Evolutionary conservation across 2,329 filamentous ascomycete species (phyloP).

Genomic region (Aspergillus hiratsukae): DNA sequence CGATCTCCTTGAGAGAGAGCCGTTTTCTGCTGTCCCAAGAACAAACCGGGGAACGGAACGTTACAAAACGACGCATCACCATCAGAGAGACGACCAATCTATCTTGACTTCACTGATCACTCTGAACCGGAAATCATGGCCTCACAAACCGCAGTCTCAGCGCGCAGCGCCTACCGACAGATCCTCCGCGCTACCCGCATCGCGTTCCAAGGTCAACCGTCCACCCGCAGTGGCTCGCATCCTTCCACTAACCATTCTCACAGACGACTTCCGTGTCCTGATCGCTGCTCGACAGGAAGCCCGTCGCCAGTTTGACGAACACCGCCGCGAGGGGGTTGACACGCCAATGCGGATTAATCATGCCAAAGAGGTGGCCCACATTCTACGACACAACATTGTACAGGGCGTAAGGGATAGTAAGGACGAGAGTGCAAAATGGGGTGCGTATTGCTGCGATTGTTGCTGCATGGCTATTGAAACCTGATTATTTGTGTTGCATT

Average conservation of each 20-base stretch:
- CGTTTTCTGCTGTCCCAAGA: neutral
- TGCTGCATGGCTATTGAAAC: neutral
- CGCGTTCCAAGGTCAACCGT: conserved; percentile 69
- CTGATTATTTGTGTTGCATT: neutral
- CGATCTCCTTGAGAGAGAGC: neutral
- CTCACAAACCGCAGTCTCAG: conserved; percentile 46
- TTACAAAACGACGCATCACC: neutral
- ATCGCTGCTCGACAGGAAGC: conserved; percentile 68
- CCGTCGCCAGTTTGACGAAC: conserved; percentile 67
- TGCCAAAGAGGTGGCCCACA: conserved; percentile 74
- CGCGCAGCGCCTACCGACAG: conserved; percentile 72
- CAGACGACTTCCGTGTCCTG: conserved; percentile 68
- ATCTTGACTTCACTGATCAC: neutral
- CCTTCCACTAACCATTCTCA: neutral
- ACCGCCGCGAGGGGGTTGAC: conserved; percentile 57
- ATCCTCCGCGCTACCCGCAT: conserved; percentile 75
- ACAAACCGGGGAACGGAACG: neutral
- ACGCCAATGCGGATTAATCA: conserved; percentile 65
- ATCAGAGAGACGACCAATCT: neutral
- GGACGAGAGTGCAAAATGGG: conserved; percentile 33
- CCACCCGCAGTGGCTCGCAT: neutral
- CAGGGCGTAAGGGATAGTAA: conserved; percentile 59
- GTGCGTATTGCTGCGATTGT: conserved; percentile 17
- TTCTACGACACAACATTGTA: conserved; percentile 79
- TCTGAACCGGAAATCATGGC: conserved; percentile 14